Evolutionary conservation across 1,139 yeast species (phyloP).

Genomic region (Zhuliangozyma blackwelliae): DNA sequence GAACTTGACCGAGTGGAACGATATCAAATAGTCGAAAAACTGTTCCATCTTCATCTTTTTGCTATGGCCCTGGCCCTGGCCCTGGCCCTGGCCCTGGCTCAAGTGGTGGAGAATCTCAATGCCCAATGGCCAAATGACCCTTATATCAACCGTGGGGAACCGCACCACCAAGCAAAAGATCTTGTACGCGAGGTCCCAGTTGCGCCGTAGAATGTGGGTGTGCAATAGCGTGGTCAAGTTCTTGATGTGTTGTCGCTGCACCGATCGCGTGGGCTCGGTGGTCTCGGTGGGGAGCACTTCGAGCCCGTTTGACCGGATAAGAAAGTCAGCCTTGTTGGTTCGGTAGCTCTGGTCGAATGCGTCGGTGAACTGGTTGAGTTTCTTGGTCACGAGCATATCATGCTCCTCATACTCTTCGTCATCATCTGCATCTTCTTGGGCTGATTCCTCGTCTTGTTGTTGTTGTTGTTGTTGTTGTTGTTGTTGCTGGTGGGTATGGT

Average conservation of each 20-base stretch:
- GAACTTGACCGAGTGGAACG: constrained; percentile 19
- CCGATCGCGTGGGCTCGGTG: constrained; percentile 2
- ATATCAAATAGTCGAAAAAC: constrained; percentile 33
- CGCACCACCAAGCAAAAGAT: constrained; percentile 48
- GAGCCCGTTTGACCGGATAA: constrained; percentile 25
- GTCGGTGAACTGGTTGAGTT: constrained; percentile 13
- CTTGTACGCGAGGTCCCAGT: constrained; percentile 55
- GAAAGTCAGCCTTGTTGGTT: constrained; percentile 20
- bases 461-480: no score
- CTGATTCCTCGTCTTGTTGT: no score
- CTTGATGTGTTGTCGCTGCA: constrained; percentile 23
- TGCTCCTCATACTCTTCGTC: constrained; percentile 6
- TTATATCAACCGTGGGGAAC: constrained; percentile 45
- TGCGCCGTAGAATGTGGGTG: constrained; percentile 33
- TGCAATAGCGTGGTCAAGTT: constrained; percentile 34
- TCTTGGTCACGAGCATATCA: constrained; percentile 8
- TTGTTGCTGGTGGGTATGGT: neutral
- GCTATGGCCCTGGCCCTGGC: neutral
- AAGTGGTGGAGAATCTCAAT: constrained; percentile 26
- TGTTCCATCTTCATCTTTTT: constrained; percentile 19
- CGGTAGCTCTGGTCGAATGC: constrained; percentile 19
- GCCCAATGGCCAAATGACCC: constrained; percentile 59
- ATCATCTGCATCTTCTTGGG: no score
- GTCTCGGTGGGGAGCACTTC: constrained; percentile 23
- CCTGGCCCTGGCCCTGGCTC: neutral